These are phyloP conservation scores for Setaria viridis DNA, from an alignment of 202 grass and related monocot species.

Conservation along the genomic window DNA sequence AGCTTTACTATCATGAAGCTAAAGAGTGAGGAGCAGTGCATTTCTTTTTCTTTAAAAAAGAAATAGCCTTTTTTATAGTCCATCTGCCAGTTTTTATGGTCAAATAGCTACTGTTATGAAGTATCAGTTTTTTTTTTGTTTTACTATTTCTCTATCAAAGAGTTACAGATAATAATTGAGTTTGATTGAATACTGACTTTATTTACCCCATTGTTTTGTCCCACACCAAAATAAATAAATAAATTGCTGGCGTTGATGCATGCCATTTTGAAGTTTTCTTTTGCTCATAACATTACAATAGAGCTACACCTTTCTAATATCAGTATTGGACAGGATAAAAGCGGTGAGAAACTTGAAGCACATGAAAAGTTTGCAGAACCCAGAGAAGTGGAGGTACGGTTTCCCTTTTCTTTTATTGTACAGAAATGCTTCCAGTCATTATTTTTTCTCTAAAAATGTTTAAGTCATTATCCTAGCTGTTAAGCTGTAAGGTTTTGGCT, in stretches of 20 bases:
- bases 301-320: constrained; percentile 36
- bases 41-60: neutral
- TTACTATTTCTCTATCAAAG: neutral
- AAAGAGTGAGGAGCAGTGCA: neutral
- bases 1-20: constrained; percentile 9
- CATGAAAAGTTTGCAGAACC: constrained; percentile 88
- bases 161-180: neutral
- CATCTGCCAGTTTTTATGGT: neutral
- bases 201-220: neutral
- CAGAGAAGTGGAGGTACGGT: constrained; percentile 82
- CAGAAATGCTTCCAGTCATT: constrained; percentile 10
- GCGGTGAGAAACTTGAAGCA: constrained; percentile 79
- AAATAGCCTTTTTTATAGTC: neutral
- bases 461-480: constrained; percentile 23
- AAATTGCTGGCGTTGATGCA: neutral
- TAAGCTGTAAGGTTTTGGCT: constrained; percentile 27
- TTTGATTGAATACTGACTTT: neutral
- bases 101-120: constrained; percentile 4
- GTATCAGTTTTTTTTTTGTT: neutral
- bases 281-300: constrained; percentile 9
- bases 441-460: neutral
- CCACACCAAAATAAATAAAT: neutral
- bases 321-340: constrained; percentile 77
- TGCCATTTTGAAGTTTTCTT: constrained; percentile 15
- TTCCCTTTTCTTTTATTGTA: constrained; percentile 14